Evolutionary conservation across 1,284 basidiomycete species (phyloP), one percentile per base, ranked within the genome.

Genomic region (Ganoderma meredithae): DNA sequence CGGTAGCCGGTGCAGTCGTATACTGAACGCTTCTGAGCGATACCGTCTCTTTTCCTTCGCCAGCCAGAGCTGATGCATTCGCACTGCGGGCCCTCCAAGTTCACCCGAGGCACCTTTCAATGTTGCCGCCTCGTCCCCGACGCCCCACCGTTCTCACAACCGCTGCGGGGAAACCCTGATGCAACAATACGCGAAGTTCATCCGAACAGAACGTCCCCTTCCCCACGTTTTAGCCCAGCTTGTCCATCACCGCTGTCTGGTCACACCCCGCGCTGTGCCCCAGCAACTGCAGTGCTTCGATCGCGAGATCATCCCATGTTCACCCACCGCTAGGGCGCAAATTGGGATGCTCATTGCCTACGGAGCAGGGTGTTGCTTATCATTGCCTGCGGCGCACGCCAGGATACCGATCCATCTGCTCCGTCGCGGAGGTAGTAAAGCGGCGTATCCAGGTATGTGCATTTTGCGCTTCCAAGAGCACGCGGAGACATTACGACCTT

Each of bases 111-210:
- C 55, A 19, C 39, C 39, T 25, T 40, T 25, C 39, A 36, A 36
- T 10, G 17, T 40, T 27, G 22, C 39, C 39, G 33, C 41, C n/a
- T 39, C 36, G 13, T 39, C 52, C 13, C 12, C 15, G 31, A 33
- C 39, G n/a, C 39, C 33, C n/a, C 43, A 36, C 13, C 33, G 1
- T 49, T 27, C 40, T 22, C 41, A 58, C 39, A 63, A 19, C 39
- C 25, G 60, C 62, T 41, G 59, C 53, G 61, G 60, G 36, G 60
- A 60, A 62, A 47, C 55, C 60, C 40, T 53, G 47, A 49, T 13
- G 47, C 33, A 60, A 25, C 13, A 60, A 40, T 25, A 27, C n/a
- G 47, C 66, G 66, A 67, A 62, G 61, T 63, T 67, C 62, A 25
- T 17, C 66, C 66, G 66, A 67, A 41, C 65, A 27, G 53, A 49